A percentile compares a stretch with the other conserved stretches of the same genome.
These are phyloP conservation scores for Carnegiea gigantea DNA, from an alignment of 179 eudicot species.

Conservation along the genomic window DNA sequence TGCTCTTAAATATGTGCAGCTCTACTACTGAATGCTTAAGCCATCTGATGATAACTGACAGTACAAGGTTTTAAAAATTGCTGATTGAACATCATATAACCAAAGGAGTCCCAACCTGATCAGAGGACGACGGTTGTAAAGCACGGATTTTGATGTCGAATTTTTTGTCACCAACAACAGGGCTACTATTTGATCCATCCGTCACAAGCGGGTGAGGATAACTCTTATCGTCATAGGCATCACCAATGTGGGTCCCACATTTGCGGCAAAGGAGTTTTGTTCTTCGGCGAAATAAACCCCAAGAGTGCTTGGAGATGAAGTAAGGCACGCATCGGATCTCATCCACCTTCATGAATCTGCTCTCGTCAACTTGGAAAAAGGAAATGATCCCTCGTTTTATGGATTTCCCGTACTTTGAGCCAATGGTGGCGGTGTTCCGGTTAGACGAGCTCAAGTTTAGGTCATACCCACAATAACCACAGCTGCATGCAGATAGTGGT, in stretches of 20 bases:
- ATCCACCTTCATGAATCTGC: slow-evolving; percentile 65
- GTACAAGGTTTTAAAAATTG: neutral
- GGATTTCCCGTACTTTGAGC: slow-evolving; percentile 79
- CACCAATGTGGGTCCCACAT: slow-evolving; percentile 67
- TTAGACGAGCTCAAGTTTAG: slow-evolving; percentile 70
- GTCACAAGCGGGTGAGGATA: slow-evolving; percentile 42
- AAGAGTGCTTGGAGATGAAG: slow-evolving; percentile 54
- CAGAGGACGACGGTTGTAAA: slow-evolving; percentile 60
- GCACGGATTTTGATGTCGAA: slow-evolving; percentile 72
- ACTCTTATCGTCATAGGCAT: slow-evolving; percentile 41
- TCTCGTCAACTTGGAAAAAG: slow-evolving; percentile 69
- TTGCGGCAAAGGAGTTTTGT: slow-evolving; percentile 75
- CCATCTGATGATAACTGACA: neutral
- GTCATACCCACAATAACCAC: slow-evolving; percentile 81
- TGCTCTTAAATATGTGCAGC: slow-evolving; percentile 21
- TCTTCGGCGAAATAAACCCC: slow-evolving; percentile 65
- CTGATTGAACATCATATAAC: slow-evolving; percentile 29
- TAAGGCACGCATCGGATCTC: slow-evolving; percentile 61
- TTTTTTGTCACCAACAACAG: slow-evolving; percentile 43
- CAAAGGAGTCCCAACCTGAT: slow-evolving; percentile 41
- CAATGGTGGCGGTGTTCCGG: slow-evolving; percentile 67
- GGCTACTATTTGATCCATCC: slow-evolving; percentile 39
- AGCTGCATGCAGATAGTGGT: slow-evolving; percentile 43
- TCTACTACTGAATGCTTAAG: neutral
- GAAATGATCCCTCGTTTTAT: slow-evolving; percentile 75